A percentile compares a stretch with the other conserved stretches of the same genome.
Conservation (phyloP, 1,139 yeast genomes). For the Arxiozyma slooffiae region DNA sequence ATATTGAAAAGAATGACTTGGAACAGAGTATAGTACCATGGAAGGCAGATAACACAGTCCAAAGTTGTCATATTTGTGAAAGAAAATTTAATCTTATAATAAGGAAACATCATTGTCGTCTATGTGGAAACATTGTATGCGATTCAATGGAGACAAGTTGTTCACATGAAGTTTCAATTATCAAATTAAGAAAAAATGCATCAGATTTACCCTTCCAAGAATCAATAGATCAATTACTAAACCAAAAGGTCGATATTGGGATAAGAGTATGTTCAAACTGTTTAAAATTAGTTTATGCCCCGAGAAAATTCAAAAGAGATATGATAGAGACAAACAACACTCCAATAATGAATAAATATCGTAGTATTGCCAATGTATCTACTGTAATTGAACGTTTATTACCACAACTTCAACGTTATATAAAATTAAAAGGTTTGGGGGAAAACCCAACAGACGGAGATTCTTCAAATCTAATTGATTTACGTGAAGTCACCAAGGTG, state of each 20-base stretch:
- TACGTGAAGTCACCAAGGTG: slow-evolving; percentile 33
- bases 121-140: slow-evolving; percentile 79
- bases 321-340: slow-evolving; percentile 17
- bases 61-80: slow-evolving; percentile 57
- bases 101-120: slow-evolving; percentile 79
- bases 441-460: no score
- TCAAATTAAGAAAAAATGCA: slow-evolving; percentile 31
- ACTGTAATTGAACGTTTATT: slow-evolving; percentile 33
- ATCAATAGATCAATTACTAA: slow-evolving; percentile 8
- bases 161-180: slow-evolving; percentile 60
- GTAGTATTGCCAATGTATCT: slow-evolving; percentile 31
- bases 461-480: slow-evolving; percentile 28
- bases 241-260: slow-evolving; percentile 4
- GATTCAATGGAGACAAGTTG: slow-evolving; percentile 55
- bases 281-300: slow-evolving; percentile 50
- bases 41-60: slow-evolving; percentile 48
- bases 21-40: slow-evolving; percentile 57
- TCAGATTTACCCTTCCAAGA: slow-evolving; percentile 24
- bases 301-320: slow-evolving; percentile 43
- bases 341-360: slow-evolving; percentile 26
- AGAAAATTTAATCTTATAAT: slow-evolving; percentile 45
- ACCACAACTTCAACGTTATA: slow-evolving; percentile 37
- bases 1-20: no score
- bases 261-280: slow-evolving; percentile 62
- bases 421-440: slow-evolving; percentile 24